Base-by-base conservation (phyloP, 345 rosid genomes). In the Citrus mangshanensis region DNA sequence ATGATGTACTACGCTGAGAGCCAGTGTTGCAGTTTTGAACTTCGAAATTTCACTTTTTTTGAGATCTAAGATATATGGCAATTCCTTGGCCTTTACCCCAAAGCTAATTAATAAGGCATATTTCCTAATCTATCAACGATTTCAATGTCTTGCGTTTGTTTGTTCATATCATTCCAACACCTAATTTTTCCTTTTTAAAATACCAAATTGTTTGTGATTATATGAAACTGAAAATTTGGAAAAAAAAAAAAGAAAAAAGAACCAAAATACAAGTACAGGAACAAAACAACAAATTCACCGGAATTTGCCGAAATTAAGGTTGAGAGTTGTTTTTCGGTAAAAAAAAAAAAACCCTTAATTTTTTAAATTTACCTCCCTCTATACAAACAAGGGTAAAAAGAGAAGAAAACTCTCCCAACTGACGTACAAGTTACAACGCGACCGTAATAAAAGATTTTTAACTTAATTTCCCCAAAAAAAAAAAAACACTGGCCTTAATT, bases 61-160 rank as follows among this genome's bases (percentile, higher is more conserved):
- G 59, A 70, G 80, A 73, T 80, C 35, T 24, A 73, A 82, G 73
- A 30, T 28, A 54, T 1, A 54, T 18, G 16, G 76, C 18, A 77
- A 65, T 61, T 58, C 72, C 63, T 32, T 82, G 9, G 9, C 70
- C 89, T 86, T 88, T 51, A 79, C 85, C 82, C 61, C 79, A 58
- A 86, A 86, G 86, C 71, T 70, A 79, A 54, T 54, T 4, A 78
- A 70, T 32, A 32, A 32, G 34, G 76, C 21, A 42, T 51, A 16
- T 82, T 67, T 51, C 38, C 49, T 46, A 5, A 77, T 22, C 56
- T 16, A 80, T 14, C 80, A 79, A 70, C 32, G 51, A 49, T 16
- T 38, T 34, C 62, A 55, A 68, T 32, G 56, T 51, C 65, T 81
- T 49, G 75, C 49, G 79, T 72, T 73, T 81, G 87, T 82, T 72